These are phyloP conservation scores for Malus sylvestris DNA, from an alignment of 306 rosid genomes.

Conservation along the genomic window DNA sequence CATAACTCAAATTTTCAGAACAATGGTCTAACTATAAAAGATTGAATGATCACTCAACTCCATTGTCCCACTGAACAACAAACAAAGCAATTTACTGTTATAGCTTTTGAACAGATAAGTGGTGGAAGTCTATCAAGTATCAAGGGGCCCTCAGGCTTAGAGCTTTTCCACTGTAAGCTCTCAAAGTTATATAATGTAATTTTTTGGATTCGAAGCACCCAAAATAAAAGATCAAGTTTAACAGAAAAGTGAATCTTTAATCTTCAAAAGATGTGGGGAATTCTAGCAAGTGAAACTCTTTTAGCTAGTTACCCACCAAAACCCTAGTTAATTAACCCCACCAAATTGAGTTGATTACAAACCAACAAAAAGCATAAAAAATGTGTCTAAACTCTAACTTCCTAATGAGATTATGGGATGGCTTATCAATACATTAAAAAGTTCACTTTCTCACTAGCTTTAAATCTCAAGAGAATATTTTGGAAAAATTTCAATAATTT, in stretches of 20 bases:
- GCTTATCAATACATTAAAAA: slow-evolving; percentile 33
- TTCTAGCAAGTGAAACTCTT: background rate
- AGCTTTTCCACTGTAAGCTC: background rate
- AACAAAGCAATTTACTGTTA: background rate
- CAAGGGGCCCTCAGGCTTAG: background rate
- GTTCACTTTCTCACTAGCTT: slow-evolving; percentile 25
- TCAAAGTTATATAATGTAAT: background rate
- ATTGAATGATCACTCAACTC: background rate
- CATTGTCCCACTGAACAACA: background rate
- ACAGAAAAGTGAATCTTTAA: slow-evolving; percentile 10
- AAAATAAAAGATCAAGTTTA: background rate
- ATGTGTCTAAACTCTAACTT: slow-evolving; percentile 26
- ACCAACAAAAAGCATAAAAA: slow-evolving; percentile 22
- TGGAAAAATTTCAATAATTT: slow-evolving; percentile 7
- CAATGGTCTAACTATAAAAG: background rate
- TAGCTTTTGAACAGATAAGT: background rate
- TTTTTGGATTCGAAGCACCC: background rate
- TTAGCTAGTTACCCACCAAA: slow-evolving; percentile 11
- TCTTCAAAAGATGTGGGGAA: slow-evolving; percentile 6
- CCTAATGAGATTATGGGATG: slow-evolving; percentile 6
- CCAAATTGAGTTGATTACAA: slow-evolving; percentile 6
- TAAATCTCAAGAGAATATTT: slow-evolving; percentile 17
- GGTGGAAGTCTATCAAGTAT: too few relatives aligned
- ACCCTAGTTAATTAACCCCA: slow-evolving; percentile 12
- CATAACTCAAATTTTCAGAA: background rate